Evolutionary conservation across 768 basidiomycete genomes (phyloP).

Genomic region (Termitomyces sp.): DNA sequence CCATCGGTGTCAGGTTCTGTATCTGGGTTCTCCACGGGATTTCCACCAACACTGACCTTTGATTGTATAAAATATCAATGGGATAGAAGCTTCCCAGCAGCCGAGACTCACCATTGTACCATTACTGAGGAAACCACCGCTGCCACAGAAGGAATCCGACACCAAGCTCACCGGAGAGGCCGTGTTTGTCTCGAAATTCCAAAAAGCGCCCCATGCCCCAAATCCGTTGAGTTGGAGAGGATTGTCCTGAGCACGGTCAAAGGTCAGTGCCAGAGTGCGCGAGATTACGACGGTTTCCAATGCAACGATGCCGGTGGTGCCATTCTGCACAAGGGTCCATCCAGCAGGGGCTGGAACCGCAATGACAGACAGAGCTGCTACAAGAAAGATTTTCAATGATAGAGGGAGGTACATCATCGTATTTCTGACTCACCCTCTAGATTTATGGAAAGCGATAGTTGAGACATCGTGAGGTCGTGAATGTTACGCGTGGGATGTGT

Average conservation of each 20-base stretch:
- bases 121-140: conserved; percentile 10
- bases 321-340: conserved; percentile 11
- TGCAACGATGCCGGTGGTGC: conserved; percentile 8
- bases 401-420: neutral
- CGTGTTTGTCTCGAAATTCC: conserved; percentile 9
- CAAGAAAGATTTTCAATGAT: neutral
- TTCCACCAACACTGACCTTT: conserved; percentile 27
- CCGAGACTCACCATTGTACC: conserved; percentile 7
- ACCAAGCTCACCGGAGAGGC: conserved; percentile 4
- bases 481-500: too few species aligned
- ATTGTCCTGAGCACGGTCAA: conserved; percentile 7
- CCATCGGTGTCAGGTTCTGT: conserved; percentile 24
- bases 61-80: neutral
- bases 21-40: conserved; percentile 21
- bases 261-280: conserved; percentile 6
- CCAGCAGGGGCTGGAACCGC: neutral
- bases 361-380: neutral
- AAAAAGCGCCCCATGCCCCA: conserved; percentile 10
- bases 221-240: conserved; percentile 5
- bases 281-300: conserved; percentile 7
- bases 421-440: neutral
- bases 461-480: too few species aligned
- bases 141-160: conserved; percentile 9
- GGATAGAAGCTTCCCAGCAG: neutral
- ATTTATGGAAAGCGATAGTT: too few species aligned